Conservation (phyloP, 192 early-diverging fungal species). For the Backusella morwellensis region DNA sequence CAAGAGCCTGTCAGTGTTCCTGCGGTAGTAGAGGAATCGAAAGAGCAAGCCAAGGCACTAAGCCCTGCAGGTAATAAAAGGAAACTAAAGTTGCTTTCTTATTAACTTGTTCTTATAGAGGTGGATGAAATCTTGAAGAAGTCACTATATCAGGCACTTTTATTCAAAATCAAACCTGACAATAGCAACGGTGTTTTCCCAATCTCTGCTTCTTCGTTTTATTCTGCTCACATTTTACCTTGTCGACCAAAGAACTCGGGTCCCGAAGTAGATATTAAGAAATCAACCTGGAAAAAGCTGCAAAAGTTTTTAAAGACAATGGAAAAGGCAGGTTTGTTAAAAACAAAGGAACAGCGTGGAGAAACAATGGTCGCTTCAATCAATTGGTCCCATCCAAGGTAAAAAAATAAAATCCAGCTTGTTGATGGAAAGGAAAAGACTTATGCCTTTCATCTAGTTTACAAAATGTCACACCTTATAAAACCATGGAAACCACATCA, state of each 20-base stretch:
- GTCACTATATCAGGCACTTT: conserved; percentile 68
- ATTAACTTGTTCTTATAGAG: conserved; percentile 39
- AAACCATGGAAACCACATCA: conserved; percentile 16
- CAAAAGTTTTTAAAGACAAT: conserved; percentile 86
- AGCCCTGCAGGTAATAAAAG: neutral
- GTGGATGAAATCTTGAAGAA: conserved; percentile 74
- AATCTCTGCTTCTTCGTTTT: conserved; percentile 71
- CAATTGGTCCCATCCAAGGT: conserved; percentile 53
- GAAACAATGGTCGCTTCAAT: conserved; percentile 59
- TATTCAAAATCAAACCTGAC: conserved; percentile 58
- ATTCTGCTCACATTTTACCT: conserved; percentile 73
- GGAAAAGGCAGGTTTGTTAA: conserved; percentile 82
- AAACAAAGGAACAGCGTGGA: conserved; percentile 76
- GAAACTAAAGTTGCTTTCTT: neutral
- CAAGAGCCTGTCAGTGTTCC: neutral
- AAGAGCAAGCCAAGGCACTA: neutral
- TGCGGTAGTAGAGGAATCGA: neutral
- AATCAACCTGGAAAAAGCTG: conserved; percentile 83
- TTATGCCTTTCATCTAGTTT: conserved; percentile 2
- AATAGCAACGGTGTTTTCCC: conserved; percentile 63
- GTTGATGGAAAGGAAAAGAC: neutral
- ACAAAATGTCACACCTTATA: conserved; percentile 13
- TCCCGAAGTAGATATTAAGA: conserved; percentile 74
- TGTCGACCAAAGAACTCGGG: conserved; percentile 53
- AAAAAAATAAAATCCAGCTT: neutral